Evolutionary conservation across 495 filamentous ascomycete species (phyloP).

Genomic region (Poronia punctata): DNA sequence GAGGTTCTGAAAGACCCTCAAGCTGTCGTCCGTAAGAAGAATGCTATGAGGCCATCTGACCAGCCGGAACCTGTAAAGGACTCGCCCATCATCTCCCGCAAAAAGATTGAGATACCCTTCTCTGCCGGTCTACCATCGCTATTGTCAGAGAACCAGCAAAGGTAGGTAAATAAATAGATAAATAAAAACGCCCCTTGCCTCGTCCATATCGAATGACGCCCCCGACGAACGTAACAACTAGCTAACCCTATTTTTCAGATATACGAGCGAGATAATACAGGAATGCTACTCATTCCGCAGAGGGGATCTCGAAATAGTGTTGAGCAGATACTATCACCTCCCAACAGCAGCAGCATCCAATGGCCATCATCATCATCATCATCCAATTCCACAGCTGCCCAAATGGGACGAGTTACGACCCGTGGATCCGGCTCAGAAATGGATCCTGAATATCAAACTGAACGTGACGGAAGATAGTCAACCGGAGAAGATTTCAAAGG

Average conservation of each 20-base stretch:
- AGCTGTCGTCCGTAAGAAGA: conserved; percentile 35
- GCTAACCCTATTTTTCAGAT: conserved; percentile 14
- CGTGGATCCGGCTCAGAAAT: conserved; percentile 26
- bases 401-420: conserved; percentile 16
- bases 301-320: conserved; percentile 34
- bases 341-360: conserved; percentile 10
- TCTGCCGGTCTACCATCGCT: conserved; percentile 16
- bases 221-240: background rate
- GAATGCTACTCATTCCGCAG: conserved; percentile 38
- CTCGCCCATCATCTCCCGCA: conserved; percentile 32
- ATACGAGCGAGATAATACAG: conserved; percentile 32
- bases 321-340: conserved; percentile 27
- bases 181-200: background rate
- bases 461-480: conserved; percentile 33
- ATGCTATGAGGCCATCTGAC: too few relatives aligned
- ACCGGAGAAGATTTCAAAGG: conserved; percentile 35
- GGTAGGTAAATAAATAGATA: too few relatives aligned
- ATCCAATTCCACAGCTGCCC: conserved; percentile 14
- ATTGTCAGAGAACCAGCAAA: conserved; percentile 29
- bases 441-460: conserved; percentile 35
- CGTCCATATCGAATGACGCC: background rate
- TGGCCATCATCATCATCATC: too few relatives aligned
- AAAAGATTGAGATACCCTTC: conserved; percentile 31
- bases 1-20: conserved; percentile 28
- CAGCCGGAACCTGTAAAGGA: conserved; percentile 34